Base-by-base conservation (phyloP, 257 asterid genomes). In the Ehretia macrophylla region DNA sequence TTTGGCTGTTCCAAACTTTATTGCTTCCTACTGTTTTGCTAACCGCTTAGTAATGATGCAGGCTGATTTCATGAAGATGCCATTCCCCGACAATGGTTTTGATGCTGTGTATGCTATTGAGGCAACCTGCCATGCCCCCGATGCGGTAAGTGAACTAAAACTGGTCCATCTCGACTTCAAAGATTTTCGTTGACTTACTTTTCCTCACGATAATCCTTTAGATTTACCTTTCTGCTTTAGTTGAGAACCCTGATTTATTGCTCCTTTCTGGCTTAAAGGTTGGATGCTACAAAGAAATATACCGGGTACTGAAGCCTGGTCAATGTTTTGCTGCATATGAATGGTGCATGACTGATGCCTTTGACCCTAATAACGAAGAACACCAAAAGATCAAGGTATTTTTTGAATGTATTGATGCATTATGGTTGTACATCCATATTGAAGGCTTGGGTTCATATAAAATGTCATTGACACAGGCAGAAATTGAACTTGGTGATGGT, bases 111-210 rank as follows among this genome's bases (percentile, higher is more conserved):
- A 93, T 63, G 99, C 97, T 38, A 89, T 93, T 70, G 99, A 89
- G 80, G 99, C 99, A 58, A 93, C 99, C 47, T 93, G 99, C 66
- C 99, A 93, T 60, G 99, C 99, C 53, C 99, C 99, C 1, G 99
- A 93, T 66, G 83, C 86, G 32, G 99, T 93, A 76, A 18, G 91
- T 57, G 58, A 60, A 59, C 32, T 56, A n/a, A 22, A 42, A 17
- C 21, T 51, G 13, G 8, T 50, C 42, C 19, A 4, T 19, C 57
- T 46, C 59, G 55, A 14, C 27, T 58, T 50, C 18, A 45, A 11
- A 21, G 17, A 20, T 14, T 50, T 8, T 9, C 32, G 0, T 63
- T 17, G 42, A 46, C 17, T 23, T 44, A 40, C 2, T 17, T 10
- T 0, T 0, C 13, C 23, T 48, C 14, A 35, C 14, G 6, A 27